Evolutionary conservation across 148 eudicot species (phyloP), one percentile per base, ranked within the genome.

Genomic region (Rhododendron simsii): DNA sequence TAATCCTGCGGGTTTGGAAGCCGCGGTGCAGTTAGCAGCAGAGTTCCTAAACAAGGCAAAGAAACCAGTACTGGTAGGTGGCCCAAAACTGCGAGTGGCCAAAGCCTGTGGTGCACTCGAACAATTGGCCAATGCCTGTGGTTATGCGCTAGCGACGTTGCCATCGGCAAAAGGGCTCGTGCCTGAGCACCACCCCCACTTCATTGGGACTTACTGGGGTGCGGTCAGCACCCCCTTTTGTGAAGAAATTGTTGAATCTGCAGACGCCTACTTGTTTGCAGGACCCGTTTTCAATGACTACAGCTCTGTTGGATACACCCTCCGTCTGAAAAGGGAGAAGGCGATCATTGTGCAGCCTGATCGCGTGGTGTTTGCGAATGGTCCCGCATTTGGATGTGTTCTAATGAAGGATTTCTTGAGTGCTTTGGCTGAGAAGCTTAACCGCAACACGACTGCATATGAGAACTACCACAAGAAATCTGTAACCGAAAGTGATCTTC

Each of bases 231-330:
- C 98, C 0, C 85, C 93, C 1, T 95, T 95, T 80, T 94, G 96
- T 78, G 93, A 94, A 0, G 98, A 95, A 75, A 94, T 95, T 28
- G 96, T 95, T 23, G 98, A 95, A 77, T 95, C 98, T 2, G 98
- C 96, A 6, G 98, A 95, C 84, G 96, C 95, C 3, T 95, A 95
- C 86, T 3, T 95, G 5, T 95, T 95, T 73, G 96, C 94, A 5
- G 96, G 96, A 0, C 98, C 98, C 16, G 92, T 94, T 11, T 95
- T 95, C 88, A 95, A 94, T 35, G 98, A 95, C 89, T 95, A 94
- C 88, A 95, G 96, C 88, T 95, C 96, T 3, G 96, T 95, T 53
- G 98, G 98, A 9, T 95, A 95, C 87, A 94, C 98, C 2, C 85
- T 95, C 35, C 94, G 93, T 80, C 91, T 95, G 79, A 95, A 94